Evolutionary conservation across 441 rosid genomes (phyloP), one percentile per base, ranked within the genome.

Genomic region (Mallotus repandus): DNA sequence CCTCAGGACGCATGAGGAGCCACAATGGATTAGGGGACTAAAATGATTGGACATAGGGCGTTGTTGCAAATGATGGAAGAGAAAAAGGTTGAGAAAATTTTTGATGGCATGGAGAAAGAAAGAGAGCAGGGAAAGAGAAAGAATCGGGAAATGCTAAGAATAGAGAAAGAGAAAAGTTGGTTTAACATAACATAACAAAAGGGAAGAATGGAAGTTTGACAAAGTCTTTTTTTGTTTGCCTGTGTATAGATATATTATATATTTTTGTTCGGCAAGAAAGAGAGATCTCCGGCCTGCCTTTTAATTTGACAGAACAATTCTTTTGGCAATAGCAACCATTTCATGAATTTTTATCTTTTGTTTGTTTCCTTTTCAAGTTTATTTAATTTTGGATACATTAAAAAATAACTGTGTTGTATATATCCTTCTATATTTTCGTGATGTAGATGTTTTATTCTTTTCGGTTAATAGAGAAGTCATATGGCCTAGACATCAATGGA

Each of bases 1-100:
- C 89, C 91, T 78, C 78, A 48, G 66, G 80, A 53, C 69, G 69
- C 78, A 65, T 62, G 41, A 66, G 79, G 80, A 74, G 70, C 70
- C 43, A 71, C 85, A 76, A 79, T 50, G 49, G 68, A 78, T 2
- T 29, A 29, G 35, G 63, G 78, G 48, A 64, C 11, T 63, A 22
- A 10, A 67, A 74, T 14, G 69, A 19, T 63, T 16, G 22, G 58
- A 38, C 32, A 12, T 7, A 29, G 9, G 50, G 66, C 49, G 66
- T 41, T 48, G n/a, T 32, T 22, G 66, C 10, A 61, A 10, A 9
- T 45, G 54, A 22, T 6, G 53, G 41, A 21, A 57, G 12, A 66
- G 61, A 71, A 59, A 58, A 25, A 2, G 67, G 59, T 29, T 29
- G 32, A 60, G 79, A 58, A 22, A 63, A 52, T 62, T 77, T 64